phyloP scores from a whole-genome alignment of 2,329 filamentous ascomycete genomes.

The Cladosporium austrohemisphaericum region DNA sequence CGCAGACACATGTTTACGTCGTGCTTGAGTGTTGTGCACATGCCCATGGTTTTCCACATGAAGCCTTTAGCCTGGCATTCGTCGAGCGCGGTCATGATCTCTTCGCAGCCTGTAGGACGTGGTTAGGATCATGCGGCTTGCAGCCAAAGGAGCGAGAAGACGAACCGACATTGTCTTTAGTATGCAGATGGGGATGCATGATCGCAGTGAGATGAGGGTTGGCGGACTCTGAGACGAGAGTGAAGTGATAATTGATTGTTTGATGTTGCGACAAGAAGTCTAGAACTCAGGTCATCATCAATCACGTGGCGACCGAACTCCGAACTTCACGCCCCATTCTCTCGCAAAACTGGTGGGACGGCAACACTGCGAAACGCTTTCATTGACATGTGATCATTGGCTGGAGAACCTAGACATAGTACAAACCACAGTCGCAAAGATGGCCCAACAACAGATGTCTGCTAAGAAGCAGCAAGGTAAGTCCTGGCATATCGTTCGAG shows the following conservation, averaged over 20 bases:
- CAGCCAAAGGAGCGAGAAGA: conserved; percentile 3
- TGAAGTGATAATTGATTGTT: neutral
- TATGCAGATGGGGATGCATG: conserved; percentile 98
- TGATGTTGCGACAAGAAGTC: conserved; percentile 3
- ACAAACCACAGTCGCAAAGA: conserved; percentile 30
- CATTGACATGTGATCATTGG: neutral
- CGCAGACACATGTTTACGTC: conserved; percentile 82
- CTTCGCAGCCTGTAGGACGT: conserved; percentile 72
- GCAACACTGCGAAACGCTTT: conserved; percentile 1
- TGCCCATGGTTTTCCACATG: conserved; percentile 82
- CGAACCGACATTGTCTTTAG: conserved; percentile 82
- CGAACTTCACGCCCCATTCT: too few species aligned
- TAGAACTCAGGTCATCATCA: neutral
- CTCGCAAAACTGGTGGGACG: conserved; percentile 9
- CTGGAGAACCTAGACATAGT: neutral
- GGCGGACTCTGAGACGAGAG: conserved; percentile 6
- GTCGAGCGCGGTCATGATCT: conserved; percentile 88
- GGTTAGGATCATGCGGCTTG: conserved; percentile 4
- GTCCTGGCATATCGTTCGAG: conserved; percentile 2
- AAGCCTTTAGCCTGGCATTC: conserved; percentile 94
- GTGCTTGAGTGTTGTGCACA: conserved; percentile 83
- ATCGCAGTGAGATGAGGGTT: conserved; percentile 2
- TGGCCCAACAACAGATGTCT: conserved; percentile 49
- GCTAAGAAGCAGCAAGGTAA: conserved; percentile 73
- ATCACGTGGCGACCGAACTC: conserved; percentile 5